phyloP scores from a whole-genome alignment of 352 stramenopile genomes.

The Blastocystis hominis region DNA sequence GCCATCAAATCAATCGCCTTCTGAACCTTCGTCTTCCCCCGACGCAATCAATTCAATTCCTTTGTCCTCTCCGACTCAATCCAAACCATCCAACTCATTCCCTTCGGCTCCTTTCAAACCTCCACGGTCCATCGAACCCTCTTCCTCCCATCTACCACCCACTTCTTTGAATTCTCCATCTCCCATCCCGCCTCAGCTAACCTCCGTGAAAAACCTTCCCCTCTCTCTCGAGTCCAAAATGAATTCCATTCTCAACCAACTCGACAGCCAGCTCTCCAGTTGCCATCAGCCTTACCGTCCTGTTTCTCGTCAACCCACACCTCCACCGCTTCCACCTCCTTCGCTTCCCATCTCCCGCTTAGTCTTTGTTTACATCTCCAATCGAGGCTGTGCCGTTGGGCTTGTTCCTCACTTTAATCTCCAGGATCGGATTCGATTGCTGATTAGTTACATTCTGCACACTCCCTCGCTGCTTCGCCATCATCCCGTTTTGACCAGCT shows the following conservation, averaged over 20 bases:
- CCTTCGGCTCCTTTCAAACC: background rate
- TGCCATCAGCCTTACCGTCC: background rate
- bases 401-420: background rate
- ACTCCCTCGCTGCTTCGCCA: background rate
- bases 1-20: background rate
- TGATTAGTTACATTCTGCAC: background rate
- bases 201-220: background rate
- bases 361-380: background rate
- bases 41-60: no score
- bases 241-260: background rate
- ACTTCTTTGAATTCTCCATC: background rate
- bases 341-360: background rate
- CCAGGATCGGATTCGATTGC: constrained; percentile 11
- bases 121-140: background rate
- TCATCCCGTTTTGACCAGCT: background rate
- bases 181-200: background rate
- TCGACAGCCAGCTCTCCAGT: background rate
- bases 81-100: background rate
- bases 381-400: constrained; percentile 2
- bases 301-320: background rate
- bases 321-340: background rate
- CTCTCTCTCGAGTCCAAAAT: background rate
- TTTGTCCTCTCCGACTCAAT: no score
- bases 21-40: background rate
- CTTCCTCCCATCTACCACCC: background rate